Base-by-base conservation (phyloP, 192 early-diverging fungal species). In the Coemansia sp. region DNA sequence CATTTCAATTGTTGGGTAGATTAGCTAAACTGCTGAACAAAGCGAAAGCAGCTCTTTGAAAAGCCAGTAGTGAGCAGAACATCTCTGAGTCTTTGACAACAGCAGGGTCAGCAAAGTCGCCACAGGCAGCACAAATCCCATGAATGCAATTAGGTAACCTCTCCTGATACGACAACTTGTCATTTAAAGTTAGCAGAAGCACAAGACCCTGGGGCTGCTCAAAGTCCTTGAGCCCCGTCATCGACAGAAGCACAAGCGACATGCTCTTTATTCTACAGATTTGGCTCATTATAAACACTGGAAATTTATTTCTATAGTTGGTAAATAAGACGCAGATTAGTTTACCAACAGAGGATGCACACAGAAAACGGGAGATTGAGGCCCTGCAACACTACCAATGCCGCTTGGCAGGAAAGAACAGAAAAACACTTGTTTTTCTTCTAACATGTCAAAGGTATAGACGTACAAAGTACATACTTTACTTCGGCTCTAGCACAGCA, bases 151-250 rank as follows among this genome's bases (percentile, higher is more conserved):
- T 70, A 58, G 50, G 19, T 14, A 84, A 84, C 2, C 83, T 73
- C n/a, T 81, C 58, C 17, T 68, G 70, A 29, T 76, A 45, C n/a
- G 75, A 79, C 53, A 78, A 43, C 43, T 63, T 69, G 51, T 70
- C 74, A 41, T 88, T 83, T 41, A 75, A 75, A 5, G 84, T 72
- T 56, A 86, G 59, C 25, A 83, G 39, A 52, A 86, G 64, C 38
- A 86, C 56, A 21, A 87, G 88, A 3, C 73, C 83, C 56, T 72
- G 69, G 15, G 81, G 66, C 38, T 72, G 67, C 55, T 86, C 80
- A 55, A 79, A 70, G 45, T 85, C 75, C 11, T 81, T 73, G 32
- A 67, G 38, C 1, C 69, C 71, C 49, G 84, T 62, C 60, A 82
- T 65, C 37, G 85, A 82, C 25, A 83, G 39, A 52, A 85, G 64